Percentiles rank a stretch among this genome's conserved stretches.
Conservation (phyloP, 2,329 filamentous ascomycete genomes). For the Ilyonectria destructans region DNA sequence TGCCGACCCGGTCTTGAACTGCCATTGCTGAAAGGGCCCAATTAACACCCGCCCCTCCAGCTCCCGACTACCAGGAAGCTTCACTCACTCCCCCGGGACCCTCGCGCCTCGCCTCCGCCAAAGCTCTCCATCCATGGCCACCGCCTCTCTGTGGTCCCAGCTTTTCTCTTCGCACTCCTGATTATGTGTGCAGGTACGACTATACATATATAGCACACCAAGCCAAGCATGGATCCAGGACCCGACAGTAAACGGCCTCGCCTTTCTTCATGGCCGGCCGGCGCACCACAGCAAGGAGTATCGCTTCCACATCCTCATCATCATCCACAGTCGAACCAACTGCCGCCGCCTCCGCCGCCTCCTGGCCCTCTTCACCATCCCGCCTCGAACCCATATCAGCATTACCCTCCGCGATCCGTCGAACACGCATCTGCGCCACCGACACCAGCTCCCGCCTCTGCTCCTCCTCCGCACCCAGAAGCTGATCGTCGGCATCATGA, state of each 20-base stretch:
- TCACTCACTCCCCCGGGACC: conserved; percentile 49
- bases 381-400: conserved; percentile 59
- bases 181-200: conserved; percentile 56
- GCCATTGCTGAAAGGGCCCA: conserved; percentile 51
- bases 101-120: conserved; percentile 49
- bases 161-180: conserved; percentile 56
- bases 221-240: conserved; percentile 74
- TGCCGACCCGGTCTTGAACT: conserved; percentile 49
- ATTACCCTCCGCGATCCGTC: conserved; percentile 55
- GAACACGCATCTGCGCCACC: conserved; percentile 54
- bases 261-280: conserved; percentile 66
- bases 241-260: conserved; percentile 74
- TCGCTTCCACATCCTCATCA: conserved; percentile 59
- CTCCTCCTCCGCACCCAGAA: conserved; percentile 58
- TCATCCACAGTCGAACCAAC: conserved; percentile 49
- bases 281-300: conserved; percentile 64
- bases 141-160: conserved; percentile 58
- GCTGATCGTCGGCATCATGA: conserved; percentile 72
- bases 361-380: conserved; percentile 51
- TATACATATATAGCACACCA: conserved; percentile 58
- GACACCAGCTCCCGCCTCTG: conserved; percentile 50
- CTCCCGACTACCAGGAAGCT: conserved; percentile 51
- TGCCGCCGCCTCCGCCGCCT: conserved; percentile 50
- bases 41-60: conserved; percentile 50
- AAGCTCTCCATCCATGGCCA: conserved; percentile 54